phyloP scores from a whole-genome alignment of 2,329 filamentous ascomycete species.

The Beauveria asiatica region DNA sequence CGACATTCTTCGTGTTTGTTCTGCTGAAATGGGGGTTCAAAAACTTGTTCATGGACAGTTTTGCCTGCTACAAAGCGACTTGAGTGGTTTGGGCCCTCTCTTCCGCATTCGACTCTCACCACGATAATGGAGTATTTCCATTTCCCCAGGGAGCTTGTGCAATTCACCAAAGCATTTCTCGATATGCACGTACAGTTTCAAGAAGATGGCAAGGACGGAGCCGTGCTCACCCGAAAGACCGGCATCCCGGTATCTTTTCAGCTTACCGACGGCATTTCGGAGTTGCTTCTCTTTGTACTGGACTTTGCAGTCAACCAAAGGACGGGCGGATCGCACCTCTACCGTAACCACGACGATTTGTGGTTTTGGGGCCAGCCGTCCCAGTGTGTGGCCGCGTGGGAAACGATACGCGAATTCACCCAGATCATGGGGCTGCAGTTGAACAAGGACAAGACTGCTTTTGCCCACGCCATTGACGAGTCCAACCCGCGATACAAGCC shows the following conservation, averaged over 20 bases:
- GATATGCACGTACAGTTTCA: constrained; percentile 19
- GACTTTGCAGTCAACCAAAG: constrained; percentile 52
- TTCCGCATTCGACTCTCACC: constrained; percentile 48
- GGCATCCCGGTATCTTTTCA: constrained; percentile 49
- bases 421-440: constrained; percentile 43
- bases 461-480: constrained; percentile 25
- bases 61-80: constrained; percentile 44
- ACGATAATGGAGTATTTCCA: constrained; percentile 47
- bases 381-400: constrained; percentile 42
- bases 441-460: constrained; percentile 50
- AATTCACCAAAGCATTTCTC: constrained; percentile 26
- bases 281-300: constrained; percentile 51
- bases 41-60: constrained; percentile 9
- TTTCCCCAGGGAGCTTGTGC: constrained; percentile 28
- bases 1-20: constrained; percentile 9
- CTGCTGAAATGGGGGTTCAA: constrained; percentile 6
- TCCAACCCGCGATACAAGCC: constrained; percentile 6
- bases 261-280: constrained; percentile 47
- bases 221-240: constrained; percentile 29
- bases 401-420: constrained; percentile 41
- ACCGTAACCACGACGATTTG: constrained; percentile 55
- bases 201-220: constrained; percentile 3
- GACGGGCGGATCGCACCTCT: constrained; percentile 42
- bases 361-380: constrained; percentile 52
- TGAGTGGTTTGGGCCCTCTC: constrained; percentile 46